Evolutionary conservation across 345 rosid species (phyloP), one percentile per base, ranked within the genome.

Genomic region (sweet orange (Citrus sinensis)): DNA sequence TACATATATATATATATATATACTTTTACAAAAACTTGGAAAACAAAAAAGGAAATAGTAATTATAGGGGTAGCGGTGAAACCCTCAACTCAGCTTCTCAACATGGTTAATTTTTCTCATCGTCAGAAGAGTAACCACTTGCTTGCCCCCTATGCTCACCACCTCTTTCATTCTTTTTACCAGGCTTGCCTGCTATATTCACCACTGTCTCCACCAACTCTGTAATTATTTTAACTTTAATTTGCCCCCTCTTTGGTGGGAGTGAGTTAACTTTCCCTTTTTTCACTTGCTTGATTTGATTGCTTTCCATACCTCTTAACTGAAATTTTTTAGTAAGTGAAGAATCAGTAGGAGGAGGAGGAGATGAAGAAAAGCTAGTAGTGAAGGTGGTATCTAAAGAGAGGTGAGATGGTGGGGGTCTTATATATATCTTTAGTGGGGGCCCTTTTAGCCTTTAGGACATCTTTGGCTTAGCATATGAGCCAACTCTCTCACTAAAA

Each of bases 201-300:
- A 42, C 39, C 24, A 82, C 11, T 25, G 69, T 54, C 64, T 68
- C 61, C 35, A 9, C 5, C 1, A 78, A 25, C 2, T 61, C 65
- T 40, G 49, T 63, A 5, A 82, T 0, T 7, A 82, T 78, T 46
- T 32, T 42, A 1, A 4, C 61, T 56, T 74, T 82, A 46, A 82
- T 51, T 46, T 32, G 34, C 4, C 84, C 84, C 40, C 82, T 82
- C 82, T 78, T 69, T 64, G 82, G 82, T 20, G 84, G 84, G 16
- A 74, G 29, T 55, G 4, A 14, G 10, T 3, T 7, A 63, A 4
- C 11, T 5, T 65, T 68, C 39, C 49, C 24, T 63, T n/a, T 64
- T 35, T 34, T 46, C 63, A 8, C 74, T 49, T 20, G 39, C n/a
- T 65, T 66, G 25, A 10, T 58, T 8, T 9, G 54, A 16, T 29